Base-by-base conservation (phyloP, 495 filamentous ascomycete genomes). In the Penicillium steckii region DNA sequence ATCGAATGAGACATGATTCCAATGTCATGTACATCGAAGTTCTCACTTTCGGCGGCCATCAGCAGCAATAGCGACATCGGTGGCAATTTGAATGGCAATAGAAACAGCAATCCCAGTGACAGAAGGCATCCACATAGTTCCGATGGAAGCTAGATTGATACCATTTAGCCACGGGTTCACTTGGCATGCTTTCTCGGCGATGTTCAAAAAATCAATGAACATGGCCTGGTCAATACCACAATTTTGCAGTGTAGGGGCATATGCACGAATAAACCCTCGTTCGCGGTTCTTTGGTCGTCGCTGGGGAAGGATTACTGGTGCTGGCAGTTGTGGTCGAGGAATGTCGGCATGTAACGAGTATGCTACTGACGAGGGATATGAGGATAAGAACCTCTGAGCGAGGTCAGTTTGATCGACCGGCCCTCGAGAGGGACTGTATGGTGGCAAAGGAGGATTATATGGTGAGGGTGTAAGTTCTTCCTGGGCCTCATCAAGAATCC, bases 151-250 rank as follows among this genome's bases (percentile, higher is more conserved):
- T 6, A 79, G n/a, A 46, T 78, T 76, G 40, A 81, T 64, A 5
- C 69, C 69, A 12, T 72, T 47, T 21, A 80, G 38, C 65, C 66
- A 72, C 0, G 66, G 67, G 2, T 55, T 54, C 7, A 58, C 72
- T 38, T 68, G 63, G 46, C 69, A 72, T 1, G 74, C 65, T 42
- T 71, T 66, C 38, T 81, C 68, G 30, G 76, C 70, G 6, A 66
- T 74, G 25, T 59, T 67, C 9, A 85, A 58, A 50, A 86, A 85
- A n/a, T 77, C 68, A 2, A 84, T 50, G 53, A 81, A 85, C 13
- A 71, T 77, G 17, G 48, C 46, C 48, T 83, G 70, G 52, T 77
- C 71, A 55, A 85, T 75, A 0, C 74, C 80, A 33, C 67, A 75
- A 4, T 77, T 70, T 1, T 63, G 67, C 0, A 84, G 69, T 1